Evolutionary conservation across 345 rosid species (phyloP).

Genomic region (rapeseed (Brassica napus)): DNA sequence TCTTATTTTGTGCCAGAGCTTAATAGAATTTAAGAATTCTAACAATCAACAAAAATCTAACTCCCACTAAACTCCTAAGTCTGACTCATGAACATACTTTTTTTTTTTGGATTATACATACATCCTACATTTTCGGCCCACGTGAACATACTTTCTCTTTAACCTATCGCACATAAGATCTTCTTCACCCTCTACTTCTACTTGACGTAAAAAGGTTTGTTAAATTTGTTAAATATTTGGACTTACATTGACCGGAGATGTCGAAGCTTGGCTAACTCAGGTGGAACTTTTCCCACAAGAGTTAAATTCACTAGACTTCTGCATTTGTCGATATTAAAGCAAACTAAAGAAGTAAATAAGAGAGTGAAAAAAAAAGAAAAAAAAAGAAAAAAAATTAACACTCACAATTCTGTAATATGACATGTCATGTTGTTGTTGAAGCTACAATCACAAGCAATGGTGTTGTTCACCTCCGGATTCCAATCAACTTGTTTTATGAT

Average conservation of each 20-base stretch:
- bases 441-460: not conserved
- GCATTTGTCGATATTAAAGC: not conserved
- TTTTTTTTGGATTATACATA: not conserved
- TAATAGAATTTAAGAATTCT: not conserved
- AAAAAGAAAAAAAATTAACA: not conserved
- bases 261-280: slow-evolving; percentile 14
- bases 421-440: slow-evolving; percentile 5
- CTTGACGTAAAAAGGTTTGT: not conserved
- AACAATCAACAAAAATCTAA: not conserved
- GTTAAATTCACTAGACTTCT: not conserved
- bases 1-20: not conserved
- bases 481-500: not conserved
- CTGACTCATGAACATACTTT: not conserved
- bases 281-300: slow-evolving; percentile 15
- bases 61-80: not conserved
- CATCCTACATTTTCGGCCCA: no score
- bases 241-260: slow-evolving; percentile 18
- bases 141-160: not conserved
- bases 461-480: not conserved
- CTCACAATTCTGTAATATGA: slow-evolving; percentile 23
- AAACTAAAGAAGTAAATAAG: not conserved
- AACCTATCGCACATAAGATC: not conserved
- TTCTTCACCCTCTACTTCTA: not conserved
- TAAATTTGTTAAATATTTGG: not conserved
- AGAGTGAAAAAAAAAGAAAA: no score